Evolutionary conservation across 139 green algal species (phyloP), one percentile per base, ranked within the genome.

Genomic region (Chlorella sp.): DNA sequence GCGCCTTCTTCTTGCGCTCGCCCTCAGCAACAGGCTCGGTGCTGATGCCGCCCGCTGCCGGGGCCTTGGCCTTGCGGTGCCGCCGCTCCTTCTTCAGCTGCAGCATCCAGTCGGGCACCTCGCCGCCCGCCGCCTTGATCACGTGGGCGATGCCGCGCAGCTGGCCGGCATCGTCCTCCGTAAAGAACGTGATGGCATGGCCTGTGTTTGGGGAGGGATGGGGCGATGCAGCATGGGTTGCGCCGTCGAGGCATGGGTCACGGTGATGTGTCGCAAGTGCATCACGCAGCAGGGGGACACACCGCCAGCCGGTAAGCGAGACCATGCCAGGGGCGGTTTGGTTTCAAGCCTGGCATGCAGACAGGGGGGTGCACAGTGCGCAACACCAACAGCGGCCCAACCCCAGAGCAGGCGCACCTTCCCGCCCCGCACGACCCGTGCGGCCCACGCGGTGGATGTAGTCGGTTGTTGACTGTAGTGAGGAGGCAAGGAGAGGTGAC

Each of bases 371-470:
- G n/a, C n/a, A n/a, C n/a, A n/a, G n/a, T n/a, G n/a, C n/a, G n/a
- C n/a, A n/a, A n/a, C n/a, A n/a, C n/a, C 51, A 60, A 21, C 51
- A 20, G 15, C 15, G 51, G 44, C 44, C 7, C 44, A 55, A 11
- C 44, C 44, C 11, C 51, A 60, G 13, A 18, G 51, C 51, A 21
- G 51, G 16, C 38, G 12, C 72, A 89, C 91, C 91, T 44, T 71
- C 64, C 9, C 87, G 82, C 11, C 90, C 91, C 56, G 86, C 93
- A 4, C 92, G 84, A 13, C 96, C 96, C 3, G 96, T 98, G 36
- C 96, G 87, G 16, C 96, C 96, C 23, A 98, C 90, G 36, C 95
- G 76, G 90, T 99, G 97, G 56, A 99, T 93, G 88, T 99, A 99
- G 85, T 98, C 95, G 25, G 89, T 89, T 0, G 93, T 95, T 32